phyloP scores from a whole-genome alignment of 345 rosid genomes.

The Noccaea caerulescens region DNA sequence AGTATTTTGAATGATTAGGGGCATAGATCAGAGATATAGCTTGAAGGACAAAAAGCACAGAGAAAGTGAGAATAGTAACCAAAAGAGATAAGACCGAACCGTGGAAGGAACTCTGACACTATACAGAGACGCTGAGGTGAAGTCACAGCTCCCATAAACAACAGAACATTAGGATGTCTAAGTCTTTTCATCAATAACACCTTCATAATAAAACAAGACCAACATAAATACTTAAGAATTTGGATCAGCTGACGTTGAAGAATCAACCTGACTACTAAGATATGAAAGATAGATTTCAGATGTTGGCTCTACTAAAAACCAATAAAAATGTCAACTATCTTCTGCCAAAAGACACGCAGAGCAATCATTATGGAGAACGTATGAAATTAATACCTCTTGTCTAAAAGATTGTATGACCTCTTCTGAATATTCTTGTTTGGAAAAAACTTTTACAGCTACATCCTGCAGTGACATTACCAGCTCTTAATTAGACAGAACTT shows the following conservation, averaged over 20 bases:
- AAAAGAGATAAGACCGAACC: conserved; percentile 54
- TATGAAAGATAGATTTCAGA: background rate
- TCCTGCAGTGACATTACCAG: conserved; percentile 63
- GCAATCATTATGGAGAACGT: conserved; percentile 1
- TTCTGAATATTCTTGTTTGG: conserved; percentile 92
- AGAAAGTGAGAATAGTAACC: conserved; percentile 28
- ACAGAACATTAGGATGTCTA: conserved; percentile 90
- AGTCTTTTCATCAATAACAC: conserved; percentile 94
- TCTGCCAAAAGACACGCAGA: conserved; percentile 12
- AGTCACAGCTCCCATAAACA: conserved; percentile 98
- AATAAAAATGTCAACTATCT: conserved; percentile 7
- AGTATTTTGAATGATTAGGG: conserved; percentile 25
- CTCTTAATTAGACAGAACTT: conserved; percentile 28
- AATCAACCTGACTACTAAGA: conserved; percentile 19
- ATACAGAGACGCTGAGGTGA: conserved; percentile 92
- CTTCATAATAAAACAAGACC: conserved; percentile 47
- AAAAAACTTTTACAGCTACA: conserved; percentile 95
- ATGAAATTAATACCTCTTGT: conserved; percentile 73
- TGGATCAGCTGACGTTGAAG: conserved; percentile 1
- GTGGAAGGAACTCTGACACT: conserved; percentile 98
- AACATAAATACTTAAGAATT: conserved; percentile 1
- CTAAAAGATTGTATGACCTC: conserved; percentile 76
- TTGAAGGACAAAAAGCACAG: background rate
- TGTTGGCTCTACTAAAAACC: conserved; percentile 15
- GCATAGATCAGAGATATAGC: conserved; percentile 17